These are phyloP conservation scores for Pseudomassariella vexata DNA, from an alignment of 2,329 filamentous ascomycete species.

Conservation along the genomic window DNA sequence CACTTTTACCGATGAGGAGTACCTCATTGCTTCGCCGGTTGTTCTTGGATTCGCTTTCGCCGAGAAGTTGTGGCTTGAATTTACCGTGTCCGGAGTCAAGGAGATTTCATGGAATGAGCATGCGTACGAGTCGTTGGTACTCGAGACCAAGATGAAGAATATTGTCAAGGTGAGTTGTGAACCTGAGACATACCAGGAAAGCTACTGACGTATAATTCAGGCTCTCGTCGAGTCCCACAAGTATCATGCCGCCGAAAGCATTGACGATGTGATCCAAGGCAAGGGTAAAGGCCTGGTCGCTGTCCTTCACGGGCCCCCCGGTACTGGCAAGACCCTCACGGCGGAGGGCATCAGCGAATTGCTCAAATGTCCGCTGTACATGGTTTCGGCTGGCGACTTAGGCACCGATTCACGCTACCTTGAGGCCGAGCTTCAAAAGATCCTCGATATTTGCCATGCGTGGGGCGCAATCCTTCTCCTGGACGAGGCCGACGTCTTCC, in stretches of 20 bases:
- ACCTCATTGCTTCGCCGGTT: slow-evolving; percentile 76
- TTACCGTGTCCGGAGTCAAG: slow-evolving; percentile 70
- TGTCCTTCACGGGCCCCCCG: slow-evolving; percentile 79
- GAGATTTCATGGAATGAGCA: slow-evolving; percentile 81
- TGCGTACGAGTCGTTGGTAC: slow-evolving; percentile 76
- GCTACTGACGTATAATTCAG: slow-evolving; percentile 18
- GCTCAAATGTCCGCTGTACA: slow-evolving; percentile 75
- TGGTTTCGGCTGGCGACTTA: slow-evolving; percentile 75
- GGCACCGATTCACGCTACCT: slow-evolving; percentile 71
- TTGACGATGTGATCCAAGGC: slow-evolving; percentile 76
- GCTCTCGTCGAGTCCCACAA: slow-evolving; percentile 81
- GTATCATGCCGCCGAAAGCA: slow-evolving; percentile 72
- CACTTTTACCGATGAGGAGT: slow-evolving; percentile 74
- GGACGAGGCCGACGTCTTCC: slow-evolving; percentile 79
- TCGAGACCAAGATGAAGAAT: slow-evolving; percentile 55
- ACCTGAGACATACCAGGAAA: too few species aligned
- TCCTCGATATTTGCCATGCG: slow-evolving; percentile 77
- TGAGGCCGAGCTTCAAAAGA: slow-evolving; percentile 73
- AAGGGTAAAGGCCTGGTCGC: slow-evolving; percentile 82
- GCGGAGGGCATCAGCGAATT: slow-evolving; percentile 82
- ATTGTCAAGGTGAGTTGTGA: slow-evolving; percentile 58
- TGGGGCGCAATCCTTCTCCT: slow-evolving; percentile 83
- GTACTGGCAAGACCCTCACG: slow-evolving; percentile 84
- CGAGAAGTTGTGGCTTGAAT: slow-evolving; percentile 87
- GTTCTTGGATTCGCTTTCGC: slow-evolving; percentile 83